These are phyloP conservation scores for Lecanicillium sp. DNA, from an alignment of 2,329 filamentous ascomycete genomes.

Conservation along the genomic window DNA sequence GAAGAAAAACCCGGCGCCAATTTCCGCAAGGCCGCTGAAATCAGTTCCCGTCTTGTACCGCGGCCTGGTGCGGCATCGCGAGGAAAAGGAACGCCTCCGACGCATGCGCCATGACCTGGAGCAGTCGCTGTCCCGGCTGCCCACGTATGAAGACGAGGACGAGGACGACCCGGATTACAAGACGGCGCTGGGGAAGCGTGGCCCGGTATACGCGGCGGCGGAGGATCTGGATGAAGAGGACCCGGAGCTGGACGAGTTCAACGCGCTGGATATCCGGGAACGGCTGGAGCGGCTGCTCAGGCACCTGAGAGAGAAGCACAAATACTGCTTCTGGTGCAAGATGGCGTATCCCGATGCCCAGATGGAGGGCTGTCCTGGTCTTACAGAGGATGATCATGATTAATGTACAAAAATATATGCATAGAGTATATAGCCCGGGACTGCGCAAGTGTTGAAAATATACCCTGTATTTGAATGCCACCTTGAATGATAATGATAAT, in stretches of 20 bases:
- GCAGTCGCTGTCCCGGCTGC: slow-evolving; percentile 56
- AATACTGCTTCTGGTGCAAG: slow-evolving; percentile 98
- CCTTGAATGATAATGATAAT: too few relatives aligned
- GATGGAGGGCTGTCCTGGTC: slow-evolving; percentile 85
- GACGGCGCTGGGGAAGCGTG: slow-evolving; percentile 57
- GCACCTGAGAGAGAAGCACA: slow-evolving; percentile 63
- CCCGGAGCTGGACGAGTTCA: slow-evolving; percentile 72
- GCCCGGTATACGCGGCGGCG: slow-evolving; percentile 51
- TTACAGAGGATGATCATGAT: slow-evolving; percentile 77
- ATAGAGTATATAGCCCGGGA: too few relatives aligned
- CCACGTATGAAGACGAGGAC: slow-evolving; percentile 62
- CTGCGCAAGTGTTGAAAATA: too few relatives aligned
- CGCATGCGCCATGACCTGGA: slow-evolving; percentile 61
- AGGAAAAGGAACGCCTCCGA: slow-evolving; percentile 63
- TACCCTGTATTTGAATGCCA: too few relatives aligned
- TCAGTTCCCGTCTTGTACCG: slow-evolving; percentile 76
- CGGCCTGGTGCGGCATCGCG: slow-evolving; percentile 62
- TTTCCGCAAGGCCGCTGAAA: slow-evolving; percentile 48
- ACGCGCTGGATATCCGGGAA: slow-evolving; percentile 60
- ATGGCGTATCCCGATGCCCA: slow-evolving; percentile 63
- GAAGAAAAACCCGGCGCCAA: slow-evolving; percentile 20
- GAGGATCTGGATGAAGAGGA: slow-evolving; percentile 74
- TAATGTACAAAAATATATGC: too few relatives aligned
- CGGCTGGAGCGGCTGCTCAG: slow-evolving; percentile 59
- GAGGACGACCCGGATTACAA: slow-evolving; percentile 72